These are phyloP conservation scores for Melastoma malabathricum DNA, from an alignment of 345 rosid species.

Conservation along the genomic window DNA sequence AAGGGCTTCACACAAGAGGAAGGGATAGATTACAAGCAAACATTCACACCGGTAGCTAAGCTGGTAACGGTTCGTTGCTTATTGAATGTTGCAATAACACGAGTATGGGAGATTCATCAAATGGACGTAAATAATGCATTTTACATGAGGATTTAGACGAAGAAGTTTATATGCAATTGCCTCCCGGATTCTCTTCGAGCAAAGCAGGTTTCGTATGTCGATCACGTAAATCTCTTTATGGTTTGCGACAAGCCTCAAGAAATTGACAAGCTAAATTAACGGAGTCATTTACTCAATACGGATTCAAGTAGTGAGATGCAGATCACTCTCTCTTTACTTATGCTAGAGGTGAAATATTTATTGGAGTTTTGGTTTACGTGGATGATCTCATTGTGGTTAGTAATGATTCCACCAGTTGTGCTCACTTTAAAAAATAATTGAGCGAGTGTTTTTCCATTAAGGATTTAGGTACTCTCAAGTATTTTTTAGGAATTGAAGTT, in stretches of 20 bases:
- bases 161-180: slow-evolving; percentile 5
- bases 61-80: not conserved
- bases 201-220: not conserved
- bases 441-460: not conserved
- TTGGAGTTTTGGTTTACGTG: not conserved
- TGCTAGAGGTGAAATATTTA: not conserved
- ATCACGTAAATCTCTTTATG: slow-evolving; percentile 6
- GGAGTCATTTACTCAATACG: not conserved
- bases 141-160: not conserved
- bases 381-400: slow-evolving; percentile 1
- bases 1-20: not conserved
- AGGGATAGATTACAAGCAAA: not conserved
- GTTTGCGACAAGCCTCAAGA: not conserved
- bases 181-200: not conserved
- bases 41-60: not conserved
- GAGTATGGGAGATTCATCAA: not conserved
- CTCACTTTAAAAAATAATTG: not conserved
- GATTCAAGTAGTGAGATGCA: slow-evolving; percentile 1
- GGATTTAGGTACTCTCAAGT: not conserved
- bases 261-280: slow-evolving; percentile 6
- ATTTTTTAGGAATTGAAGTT: slow-evolving; percentile 7
- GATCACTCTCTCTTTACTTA: not conserved
- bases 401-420: not conserved
- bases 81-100: not conserved
- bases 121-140: slow-evolving; percentile 4